Conservation (phyloP, 1,284 basidiomycete genomes). For the Cutaneotrichosporon mucoides region DNA sequence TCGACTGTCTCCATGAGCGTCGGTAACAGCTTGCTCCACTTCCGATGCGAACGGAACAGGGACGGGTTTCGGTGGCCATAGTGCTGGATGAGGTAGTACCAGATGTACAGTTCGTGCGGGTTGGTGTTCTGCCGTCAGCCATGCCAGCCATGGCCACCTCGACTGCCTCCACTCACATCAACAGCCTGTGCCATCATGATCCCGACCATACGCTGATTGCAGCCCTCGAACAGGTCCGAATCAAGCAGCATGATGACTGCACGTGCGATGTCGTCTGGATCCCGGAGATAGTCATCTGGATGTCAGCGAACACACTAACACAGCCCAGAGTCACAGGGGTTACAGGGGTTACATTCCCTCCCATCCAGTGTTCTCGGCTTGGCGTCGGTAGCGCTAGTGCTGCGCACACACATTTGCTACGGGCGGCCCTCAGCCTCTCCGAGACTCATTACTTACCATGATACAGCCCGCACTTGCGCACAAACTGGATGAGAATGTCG, state of each 20-base stretch:
- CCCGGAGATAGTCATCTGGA: conserved; percentile 75
- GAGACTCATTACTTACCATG: conserved; percentile 60
- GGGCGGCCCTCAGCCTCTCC: background rate
- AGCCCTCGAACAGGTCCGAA: conserved; percentile 78
- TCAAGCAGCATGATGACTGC: conserved; percentile 69
- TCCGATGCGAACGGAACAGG: conserved; percentile 71
- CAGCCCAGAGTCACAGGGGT: background rate
- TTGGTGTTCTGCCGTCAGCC: conserved; percentile 64
- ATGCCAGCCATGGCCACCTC: no score
- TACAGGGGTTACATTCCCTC: background rate
- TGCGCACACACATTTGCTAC: background rate
- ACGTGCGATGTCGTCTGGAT: conserved; percentile 71
- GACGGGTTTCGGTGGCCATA: conserved; percentile 66
- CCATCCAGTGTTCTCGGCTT: background rate
- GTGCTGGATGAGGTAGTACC: conserved; percentile 70
- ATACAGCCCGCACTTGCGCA: conserved; percentile 72
- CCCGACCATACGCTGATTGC: conserved; percentile 83
- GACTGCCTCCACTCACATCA: conserved; percentile 53
- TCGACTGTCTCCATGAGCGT: conserved; percentile 58
- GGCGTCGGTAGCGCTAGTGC: no score
- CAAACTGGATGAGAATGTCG: conserved; percentile 67
- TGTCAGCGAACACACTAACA: background rate
- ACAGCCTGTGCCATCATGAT: conserved; percentile 64
- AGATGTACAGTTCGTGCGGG: conserved; percentile 75
- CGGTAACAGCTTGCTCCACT: conserved; percentile 76